Conservation (phyloP, 2,329 filamentous ascomycete genomes). For the Alternaria tenuissima region DNA sequence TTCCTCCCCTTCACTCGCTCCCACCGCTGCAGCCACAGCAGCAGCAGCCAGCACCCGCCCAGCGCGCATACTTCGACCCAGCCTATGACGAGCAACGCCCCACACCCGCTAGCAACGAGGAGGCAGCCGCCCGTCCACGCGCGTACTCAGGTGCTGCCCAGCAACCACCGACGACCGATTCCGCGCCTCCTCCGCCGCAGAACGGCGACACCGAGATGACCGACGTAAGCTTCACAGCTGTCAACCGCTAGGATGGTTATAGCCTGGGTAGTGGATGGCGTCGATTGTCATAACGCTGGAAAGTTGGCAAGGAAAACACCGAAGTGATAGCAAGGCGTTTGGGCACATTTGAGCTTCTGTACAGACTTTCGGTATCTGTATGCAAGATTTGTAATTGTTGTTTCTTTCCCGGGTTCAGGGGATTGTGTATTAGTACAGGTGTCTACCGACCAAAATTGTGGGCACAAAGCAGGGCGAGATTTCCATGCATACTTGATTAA, state of each 20-base stretch:
- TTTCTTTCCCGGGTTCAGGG: not conserved
- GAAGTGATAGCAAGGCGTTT: slow-evolving; percentile 20
- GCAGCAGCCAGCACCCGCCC: slow-evolving; percentile 19
- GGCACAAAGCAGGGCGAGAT: not conserved
- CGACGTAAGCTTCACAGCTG: slow-evolving; percentile 51
- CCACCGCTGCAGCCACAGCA: slow-evolving; percentile 40
- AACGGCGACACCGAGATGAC: slow-evolving; percentile 54
- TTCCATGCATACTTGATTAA: not conserved
- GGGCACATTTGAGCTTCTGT: not conserved
- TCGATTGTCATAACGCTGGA: not conserved
- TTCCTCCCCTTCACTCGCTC: slow-evolving; percentile 38
- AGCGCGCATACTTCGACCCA: slow-evolving; percentile 44
- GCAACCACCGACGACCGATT: slow-evolving; percentile 24
- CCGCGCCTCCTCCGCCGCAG: slow-evolving; percentile 28
- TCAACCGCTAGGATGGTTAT: slow-evolving; percentile 43
- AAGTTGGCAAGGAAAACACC: not conserved
- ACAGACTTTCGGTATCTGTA: not conserved
- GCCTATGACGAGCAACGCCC: slow-evolving; percentile 43
- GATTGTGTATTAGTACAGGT: slow-evolving; percentile 9
- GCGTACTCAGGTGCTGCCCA: slow-evolving; percentile 41
- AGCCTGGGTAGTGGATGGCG: not conserved
- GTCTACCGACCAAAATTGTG: not conserved
- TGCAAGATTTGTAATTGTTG: not conserved
- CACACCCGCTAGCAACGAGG: slow-evolving; percentile 33
- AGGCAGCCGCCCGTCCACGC: slow-evolving; percentile 32